Percentiles rank a stretch among this genome's conserved stretches.
phyloP scores from a whole-genome alignment of 2,329 filamentous ascomycete genomes.

The Neocucurbitaria cava region DNA sequence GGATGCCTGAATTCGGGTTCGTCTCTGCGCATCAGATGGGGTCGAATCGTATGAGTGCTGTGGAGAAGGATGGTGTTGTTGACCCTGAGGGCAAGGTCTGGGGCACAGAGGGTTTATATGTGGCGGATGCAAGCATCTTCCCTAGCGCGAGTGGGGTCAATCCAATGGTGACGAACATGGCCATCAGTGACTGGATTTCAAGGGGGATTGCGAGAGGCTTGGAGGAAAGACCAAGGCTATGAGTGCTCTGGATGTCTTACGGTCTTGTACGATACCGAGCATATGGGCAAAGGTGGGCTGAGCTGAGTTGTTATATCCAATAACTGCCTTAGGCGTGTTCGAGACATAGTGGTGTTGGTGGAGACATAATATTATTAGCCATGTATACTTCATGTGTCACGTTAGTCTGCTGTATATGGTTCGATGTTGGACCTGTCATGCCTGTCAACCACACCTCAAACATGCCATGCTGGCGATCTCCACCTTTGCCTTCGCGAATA shows the following conservation, averaged over 20 bases:
- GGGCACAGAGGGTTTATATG: slow-evolving; percentile 69
- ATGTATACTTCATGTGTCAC: too few species aligned
- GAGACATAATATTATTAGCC: too few species aligned
- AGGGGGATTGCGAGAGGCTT: slow-evolving; percentile 36
- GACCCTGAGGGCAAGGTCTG: slow-evolving; percentile 61
- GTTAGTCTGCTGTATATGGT: too few species aligned
- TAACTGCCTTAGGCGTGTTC: too few species aligned
- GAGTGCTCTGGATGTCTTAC: neutral
- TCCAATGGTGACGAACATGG: slow-evolving; percentile 81
- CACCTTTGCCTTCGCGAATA: neutral
- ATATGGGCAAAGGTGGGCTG: too few species aligned
- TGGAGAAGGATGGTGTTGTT: slow-evolving; percentile 51
- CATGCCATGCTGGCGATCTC: too few species aligned
- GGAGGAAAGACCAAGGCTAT: slow-evolving; percentile 29
- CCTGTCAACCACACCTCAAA: too few species aligned
- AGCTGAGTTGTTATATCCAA: too few species aligned
- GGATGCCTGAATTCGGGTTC: slow-evolving; percentile 61
- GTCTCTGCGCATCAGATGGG: slow-evolving; percentile 84
- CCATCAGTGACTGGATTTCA: slow-evolving; percentile 47
- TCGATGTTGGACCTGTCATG: too few species aligned
- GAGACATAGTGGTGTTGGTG: too few species aligned
- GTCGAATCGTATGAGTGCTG: slow-evolving; percentile 72
- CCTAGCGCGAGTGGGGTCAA: slow-evolving; percentile 80
- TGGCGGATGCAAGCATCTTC: slow-evolving; percentile 78
- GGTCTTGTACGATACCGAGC: too few species aligned